Evolutionary conservation across 164 flowering plant genomes (phyloP), one percentile per base, ranked within the genome.

Genomic region (Echeveria elegans): DNA sequence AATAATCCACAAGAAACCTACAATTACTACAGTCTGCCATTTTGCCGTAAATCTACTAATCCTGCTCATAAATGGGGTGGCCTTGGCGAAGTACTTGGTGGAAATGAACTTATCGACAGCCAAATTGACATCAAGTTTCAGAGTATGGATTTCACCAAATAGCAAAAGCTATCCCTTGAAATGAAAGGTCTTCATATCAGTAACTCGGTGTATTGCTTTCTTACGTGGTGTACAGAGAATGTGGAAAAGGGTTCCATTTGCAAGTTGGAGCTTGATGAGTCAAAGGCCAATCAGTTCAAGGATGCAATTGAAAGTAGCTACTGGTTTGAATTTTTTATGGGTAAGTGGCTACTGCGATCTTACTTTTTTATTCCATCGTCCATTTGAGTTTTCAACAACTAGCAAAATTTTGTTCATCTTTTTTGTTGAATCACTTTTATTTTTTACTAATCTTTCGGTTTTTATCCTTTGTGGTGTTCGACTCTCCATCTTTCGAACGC

Each of bases 1-100:
- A 95, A 95, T 68, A 95, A 95, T 83, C 99, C 99, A 61, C 99
- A 95, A 78, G 99, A 95, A 77, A 95, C 97, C 53, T 95, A 95
- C 74, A 95, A 95, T 71, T 95, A 95, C 70, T 84, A 86, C 80
- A 89, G 86, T 78, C 97, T 95, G 72, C 99, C 99, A 56, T 95
- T 89, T 77, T 95, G 99, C 65, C 92, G 68, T 37, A 80, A 85
- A 31, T 30, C 80, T 63, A 80, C 83, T 12, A 75, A 78, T 76
- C 64, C 86, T 70, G 81, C 82, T 74, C 99, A 92, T 78, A 92
- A 88, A 76, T 95, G 97, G 99, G 97, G 96, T 72, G 99, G 99
- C 29, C 97, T 95, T 71, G 99, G 99, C 72, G 99, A 95, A 77
- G 97, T 95, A 62, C 72, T 95, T 38, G 99, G 99, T 71, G 99